A percentile compares a stretch with the other conserved stretches of the same genome.
phyloP scores from a whole-genome alignment of 2,329 filamentous ascomycete genomes.

The Aureobasidium musti region DNA sequence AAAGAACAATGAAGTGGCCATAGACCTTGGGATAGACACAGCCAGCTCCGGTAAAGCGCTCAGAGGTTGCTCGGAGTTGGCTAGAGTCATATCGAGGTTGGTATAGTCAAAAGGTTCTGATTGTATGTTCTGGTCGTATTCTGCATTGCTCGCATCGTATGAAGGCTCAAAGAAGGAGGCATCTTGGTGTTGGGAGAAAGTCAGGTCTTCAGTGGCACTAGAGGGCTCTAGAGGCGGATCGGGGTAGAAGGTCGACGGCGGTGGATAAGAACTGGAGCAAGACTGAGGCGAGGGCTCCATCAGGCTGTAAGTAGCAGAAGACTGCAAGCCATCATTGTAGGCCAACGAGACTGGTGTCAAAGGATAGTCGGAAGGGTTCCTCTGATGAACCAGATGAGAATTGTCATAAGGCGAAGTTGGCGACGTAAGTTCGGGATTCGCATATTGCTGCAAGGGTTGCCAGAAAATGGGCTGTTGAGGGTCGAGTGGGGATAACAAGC shows the following conservation, averaged over 20 bases:
- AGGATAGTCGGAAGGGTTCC: slow-evolving; percentile 9
- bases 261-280: background rate
- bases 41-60: slow-evolving; percentile 15
- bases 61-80: background rate
- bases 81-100: background rate
- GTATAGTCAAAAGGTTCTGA: slow-evolving; percentile 25
- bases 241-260: background rate
- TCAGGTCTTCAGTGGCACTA: background rate
- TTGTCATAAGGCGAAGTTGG: slow-evolving; percentile 10
- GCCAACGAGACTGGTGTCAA: slow-evolving; percentile 10
- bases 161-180: slow-evolving; percentile 1
- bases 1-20: slow-evolving; percentile 49
- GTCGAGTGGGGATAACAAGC: slow-evolving; percentile 16
- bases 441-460: slow-evolving; percentile 12
- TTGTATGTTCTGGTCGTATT: slow-evolving; percentile 16
- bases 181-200: background rate
- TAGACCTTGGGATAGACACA: slow-evolving; percentile 37
- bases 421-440: background rate
- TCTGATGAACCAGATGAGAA: background rate
- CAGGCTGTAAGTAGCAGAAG: slow-evolving; percentile 11
- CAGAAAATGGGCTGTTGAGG: slow-evolving; percentile 19
- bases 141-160: background rate
- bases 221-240: background rate
- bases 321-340: slow-evolving; percentile 12
- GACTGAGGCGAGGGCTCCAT: background rate